Conservation (phyloP, 352 stramenopile species). For the Globisporangium okanoganense region DNA sequence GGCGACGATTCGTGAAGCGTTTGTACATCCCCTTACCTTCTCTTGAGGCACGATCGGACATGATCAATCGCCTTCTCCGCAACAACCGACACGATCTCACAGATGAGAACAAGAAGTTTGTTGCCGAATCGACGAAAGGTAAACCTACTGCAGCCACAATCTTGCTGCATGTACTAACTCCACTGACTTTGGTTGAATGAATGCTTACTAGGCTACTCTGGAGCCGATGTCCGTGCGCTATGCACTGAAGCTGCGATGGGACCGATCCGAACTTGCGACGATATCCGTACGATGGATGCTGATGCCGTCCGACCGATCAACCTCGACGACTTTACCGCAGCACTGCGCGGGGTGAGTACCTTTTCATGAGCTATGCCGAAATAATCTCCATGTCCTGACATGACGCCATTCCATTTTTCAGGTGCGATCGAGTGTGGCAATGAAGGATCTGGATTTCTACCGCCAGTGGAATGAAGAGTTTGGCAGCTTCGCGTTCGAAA, state of each 20-base stretch:
- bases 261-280: slow-evolving; percentile 83
- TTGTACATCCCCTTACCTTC: slow-evolving; percentile 97
- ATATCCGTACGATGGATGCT: slow-evolving; percentile 88
- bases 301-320: slow-evolving; percentile 93
- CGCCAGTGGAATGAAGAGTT: slow-evolving; percentile 93
- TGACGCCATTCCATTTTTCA: slow-evolving; percentile 16
- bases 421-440: slow-evolving; percentile 94
- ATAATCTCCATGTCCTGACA: background rate
- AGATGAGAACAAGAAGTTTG: slow-evolving; percentile 80
- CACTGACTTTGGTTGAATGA: background rate
- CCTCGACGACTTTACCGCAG: slow-evolving; percentile 94
- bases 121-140: slow-evolving; percentile 87
- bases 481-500: slow-evolving; percentile 84
- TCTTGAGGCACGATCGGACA: slow-evolving; percentile 71
- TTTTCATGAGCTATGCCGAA: no score
- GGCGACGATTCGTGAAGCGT: slow-evolving; percentile 96
- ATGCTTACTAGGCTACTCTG: slow-evolving; percentile 89
- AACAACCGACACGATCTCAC: slow-evolving; percentile 92
- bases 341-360: slow-evolving; percentile 73
- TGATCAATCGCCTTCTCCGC: slow-evolving; percentile 90
- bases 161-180: background rate
- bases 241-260: slow-evolving; percentile 98
- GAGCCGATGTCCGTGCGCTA: slow-evolving; percentile 96
- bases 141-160: slow-evolving; percentile 1
- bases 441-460: slow-evolving; percentile 93